Conservation (phyloP, 2,329 filamentous ascomycete genomes). For the Colletotrichum tofieldiae region DNA sequence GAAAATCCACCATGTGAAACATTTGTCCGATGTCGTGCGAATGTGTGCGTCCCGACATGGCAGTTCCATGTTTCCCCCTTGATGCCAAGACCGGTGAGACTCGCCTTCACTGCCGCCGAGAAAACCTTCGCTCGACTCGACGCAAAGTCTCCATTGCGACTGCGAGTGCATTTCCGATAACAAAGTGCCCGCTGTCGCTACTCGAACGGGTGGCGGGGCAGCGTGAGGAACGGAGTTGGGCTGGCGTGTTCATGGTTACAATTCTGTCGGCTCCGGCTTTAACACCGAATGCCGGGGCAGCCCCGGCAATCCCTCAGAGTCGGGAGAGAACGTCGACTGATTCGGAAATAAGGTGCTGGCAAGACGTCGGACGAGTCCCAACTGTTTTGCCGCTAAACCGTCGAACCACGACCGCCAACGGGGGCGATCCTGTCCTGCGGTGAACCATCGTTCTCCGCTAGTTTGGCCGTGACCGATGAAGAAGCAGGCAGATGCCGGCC, state of each 20-base stretch:
- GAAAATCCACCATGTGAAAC: conserved; percentile 22
- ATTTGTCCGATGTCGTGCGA: conserved; percentile 19
- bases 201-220: neutral
- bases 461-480: neutral
- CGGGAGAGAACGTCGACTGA: conserved; percentile 11
- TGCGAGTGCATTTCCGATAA: neutral
- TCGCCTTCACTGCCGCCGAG: neutral
- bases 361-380: conserved; percentile 39
- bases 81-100: conserved; percentile 28
- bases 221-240: neutral
- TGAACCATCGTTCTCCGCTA: conserved; percentile 33
- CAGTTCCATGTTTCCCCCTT: conserved; percentile 21
- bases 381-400: neutral
- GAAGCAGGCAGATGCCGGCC: conserved; percentile 35
- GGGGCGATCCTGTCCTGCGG: conserved; percentile 32
- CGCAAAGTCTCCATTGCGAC: neutral
- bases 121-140: conserved; percentile 16
- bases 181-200: neutral
- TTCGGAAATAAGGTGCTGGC: conserved; percentile 39
- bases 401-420: conserved; percentile 22
- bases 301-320: neutral
- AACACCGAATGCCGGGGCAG: conserved; percentile 30
- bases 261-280: conserved; percentile 1
- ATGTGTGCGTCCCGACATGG: conserved; percentile 5
- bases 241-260: neutral